These are phyloP conservation scores for Suhomyces wounanorum DNA, from an alignment of 1,139 yeast species.

Conservation along the genomic window DNA sequence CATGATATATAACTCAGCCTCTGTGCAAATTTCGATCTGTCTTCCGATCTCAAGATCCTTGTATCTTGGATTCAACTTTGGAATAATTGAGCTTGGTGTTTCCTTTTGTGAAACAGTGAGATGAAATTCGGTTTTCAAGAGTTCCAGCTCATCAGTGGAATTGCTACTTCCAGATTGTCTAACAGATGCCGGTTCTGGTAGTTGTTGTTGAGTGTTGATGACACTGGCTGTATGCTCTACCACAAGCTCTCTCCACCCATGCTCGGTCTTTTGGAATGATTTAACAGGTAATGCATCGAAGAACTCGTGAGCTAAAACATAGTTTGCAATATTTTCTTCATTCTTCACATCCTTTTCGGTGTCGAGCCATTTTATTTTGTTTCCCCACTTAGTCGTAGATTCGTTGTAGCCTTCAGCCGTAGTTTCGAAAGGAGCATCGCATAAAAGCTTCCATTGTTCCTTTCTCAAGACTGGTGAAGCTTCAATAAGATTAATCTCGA, in stretches of 20 bases:
- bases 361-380: constrained; percentile 66
- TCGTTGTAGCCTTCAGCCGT: constrained; percentile 35
- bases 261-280: constrained; percentile 59
- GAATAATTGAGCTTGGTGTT: constrained; percentile 65
- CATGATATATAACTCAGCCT: constrained; percentile 56
- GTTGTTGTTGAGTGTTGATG: constrained; percentile 39
- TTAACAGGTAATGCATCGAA: constrained; percentile 86
- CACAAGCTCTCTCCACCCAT: constrained; percentile 78
- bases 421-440: constrained; percentile 29
- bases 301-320: constrained; percentile 79
- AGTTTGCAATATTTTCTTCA: constrained; percentile 50
- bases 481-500: constrained; percentile 63
- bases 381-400: constrained; percentile 55
- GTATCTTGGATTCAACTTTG: constrained; percentile 55
- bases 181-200: constrained; percentile 21
- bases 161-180: not conserved
- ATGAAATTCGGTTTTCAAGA: constrained; percentile 52
- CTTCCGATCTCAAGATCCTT: constrained; percentile 56
- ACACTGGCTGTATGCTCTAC: constrained; percentile 57
- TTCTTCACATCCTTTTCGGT: constrained; percentile 57
- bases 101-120: constrained; percentile 60
- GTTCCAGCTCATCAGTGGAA: constrained; percentile 12
- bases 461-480: constrained; percentile 67
- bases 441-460: constrained; percentile 56
- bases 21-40: constrained; percentile 75